phyloP scores from a whole-genome alignment of 2,329 filamentous ascomycete species.

The Fusarium verticillioides region DNA sequence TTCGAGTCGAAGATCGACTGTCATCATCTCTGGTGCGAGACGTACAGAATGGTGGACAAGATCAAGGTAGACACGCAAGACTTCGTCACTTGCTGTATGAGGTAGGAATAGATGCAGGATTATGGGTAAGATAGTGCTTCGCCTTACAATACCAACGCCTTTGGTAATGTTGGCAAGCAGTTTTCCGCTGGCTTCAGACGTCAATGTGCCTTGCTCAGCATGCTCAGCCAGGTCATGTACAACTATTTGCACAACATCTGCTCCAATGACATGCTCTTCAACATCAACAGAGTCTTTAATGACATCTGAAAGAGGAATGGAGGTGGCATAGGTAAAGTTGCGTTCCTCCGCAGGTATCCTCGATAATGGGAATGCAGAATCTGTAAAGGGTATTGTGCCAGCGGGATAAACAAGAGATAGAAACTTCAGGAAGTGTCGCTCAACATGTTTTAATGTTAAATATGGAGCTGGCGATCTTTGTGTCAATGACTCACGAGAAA shows the following conservation, averaged over 20 bases:
- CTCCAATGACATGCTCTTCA: slow-evolving; percentile 72
- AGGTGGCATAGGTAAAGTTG: slow-evolving; percentile 74
- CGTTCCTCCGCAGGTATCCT: slow-evolving; percentile 69
- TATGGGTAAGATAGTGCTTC: slow-evolving; percentile 70
- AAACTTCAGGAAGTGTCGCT: slow-evolving; percentile 77
- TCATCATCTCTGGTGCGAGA: slow-evolving; percentile 71
- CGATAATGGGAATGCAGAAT: slow-evolving; percentile 73
- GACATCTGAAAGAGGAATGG: slow-evolving; percentile 68
- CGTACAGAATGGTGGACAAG: slow-evolving; percentile 69
- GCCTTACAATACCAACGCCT: slow-evolving; percentile 68
- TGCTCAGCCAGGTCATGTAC: slow-evolving; percentile 48
- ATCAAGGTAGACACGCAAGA: slow-evolving; percentile 59
- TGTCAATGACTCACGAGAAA: slow-evolving; percentile 41
- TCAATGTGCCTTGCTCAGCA: slow-evolving; percentile 27
- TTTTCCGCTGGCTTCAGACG: slow-evolving; percentile 38
- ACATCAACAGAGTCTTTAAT: slow-evolving; percentile 66
- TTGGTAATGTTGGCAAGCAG: slow-evolving; percentile 65
- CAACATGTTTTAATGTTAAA: slow-evolving; percentile 73
- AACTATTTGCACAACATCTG: slow-evolving; percentile 73
- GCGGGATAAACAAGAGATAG: slow-evolving; percentile 69
- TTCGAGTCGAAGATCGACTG: slow-evolving; percentile 69
- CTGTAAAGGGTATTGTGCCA: slow-evolving; percentile 66
- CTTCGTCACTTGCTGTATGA: slow-evolving; percentile 37
- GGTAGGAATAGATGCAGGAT: slow-evolving; percentile 62
- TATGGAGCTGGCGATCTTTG: slow-evolving; percentile 64